Base-by-base conservation (phyloP, 208 protist species). In the Acanthamoeba healyi region DNA sequence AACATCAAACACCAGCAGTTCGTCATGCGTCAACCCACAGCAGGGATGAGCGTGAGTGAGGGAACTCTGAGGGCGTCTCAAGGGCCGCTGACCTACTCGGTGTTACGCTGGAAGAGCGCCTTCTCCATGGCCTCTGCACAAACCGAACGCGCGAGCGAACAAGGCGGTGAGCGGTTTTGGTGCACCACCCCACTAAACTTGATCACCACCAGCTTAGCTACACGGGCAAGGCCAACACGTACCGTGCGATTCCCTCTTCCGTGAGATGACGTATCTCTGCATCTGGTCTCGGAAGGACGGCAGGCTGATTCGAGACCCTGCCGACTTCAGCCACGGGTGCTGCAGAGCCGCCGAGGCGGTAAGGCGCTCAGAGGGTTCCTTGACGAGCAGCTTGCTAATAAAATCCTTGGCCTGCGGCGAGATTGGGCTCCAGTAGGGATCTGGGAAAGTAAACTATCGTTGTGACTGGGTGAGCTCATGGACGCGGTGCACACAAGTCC, bases 321-420 rank as follows among this genome's bases (percentile, higher is more conserved):
- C 26, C 42, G 42, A 40, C 84, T 92, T 92, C 9, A 92, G 84
- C 96, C 96, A 98, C 38, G 94, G 94, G 92, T 98, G 97, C 6
- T 94, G 49, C 6, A 97, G 89, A 0, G 97, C 97, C 86, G 96
- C 67, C 7, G 49, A 7, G 1, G 96, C 96, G 56, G 94, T 94
- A 4, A 97, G 54, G 40, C 97, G 58, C 88, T 96, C 54, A 2
- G 40, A 58, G 7, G 95, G 90, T 40, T 97, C 89, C 10, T 96
- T 70, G n/a, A 94, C 74, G 2, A 98, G 91, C 32, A 98, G 87
- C 15, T 96, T 32, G 58, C 61, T 70, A 32, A 98, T 96, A 40
- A 98, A 96, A 65, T 98, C 56, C 56, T 92, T 92, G 22, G 96
- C 94, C 34, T 40, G 58, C 9, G 44, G 19, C 29, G 51, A 67